Percentiles rank a stretch among this genome's conserved stretches.
These are phyloP conservation scores for Apiotrichum gracile DNA, from an alignment of 1,284 basidiomycete species.

Conservation along the genomic window DNA sequence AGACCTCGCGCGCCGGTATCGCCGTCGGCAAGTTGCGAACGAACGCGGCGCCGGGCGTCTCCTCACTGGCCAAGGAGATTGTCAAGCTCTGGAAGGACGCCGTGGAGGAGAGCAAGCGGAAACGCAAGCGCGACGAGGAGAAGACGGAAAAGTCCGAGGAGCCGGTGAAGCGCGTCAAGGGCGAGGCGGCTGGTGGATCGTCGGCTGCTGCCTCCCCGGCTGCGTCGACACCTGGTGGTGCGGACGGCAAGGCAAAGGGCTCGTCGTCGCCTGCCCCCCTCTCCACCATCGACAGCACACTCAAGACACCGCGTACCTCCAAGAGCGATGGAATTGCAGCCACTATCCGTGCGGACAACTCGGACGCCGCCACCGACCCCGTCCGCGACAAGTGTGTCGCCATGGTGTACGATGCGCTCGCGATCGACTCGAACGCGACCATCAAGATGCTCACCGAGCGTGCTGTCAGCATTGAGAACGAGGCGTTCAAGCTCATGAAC, in stretches of 20 bases:
- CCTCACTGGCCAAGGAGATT: slow-evolving; percentile 83
- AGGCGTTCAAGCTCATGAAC: slow-evolving; percentile 40
- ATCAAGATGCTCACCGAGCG: slow-evolving; percentile 45
- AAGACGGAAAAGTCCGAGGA: slow-evolving; percentile 24
- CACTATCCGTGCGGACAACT: slow-evolving; percentile 28
- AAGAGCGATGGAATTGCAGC: slow-evolving; percentile 62
- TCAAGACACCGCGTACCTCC: slow-evolving; percentile 54
- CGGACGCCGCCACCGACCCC: slow-evolving; percentile 55
- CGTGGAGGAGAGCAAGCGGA: slow-evolving; percentile 69
- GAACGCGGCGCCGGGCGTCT: slow-evolving; percentile 64
- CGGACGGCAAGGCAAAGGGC: slow-evolving; percentile 1
- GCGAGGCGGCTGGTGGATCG: slow-evolving; percentile 14
- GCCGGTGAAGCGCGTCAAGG: slow-evolving; percentile 33
- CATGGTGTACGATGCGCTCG: slow-evolving; percentile 85
- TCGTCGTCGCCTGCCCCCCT: slow-evolving; percentile 19
- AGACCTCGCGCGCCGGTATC: slow-evolving; percentile 74
- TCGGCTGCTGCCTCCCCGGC: slow-evolving; percentile 5
- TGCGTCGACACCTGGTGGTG: slow-evolving; percentile 1
- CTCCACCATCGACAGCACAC: slow-evolving; percentile 49
- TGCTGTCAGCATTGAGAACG: slow-evolving; percentile 48
- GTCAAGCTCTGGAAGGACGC: slow-evolving; percentile 87
- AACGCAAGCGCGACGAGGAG: slow-evolving; percentile 32
- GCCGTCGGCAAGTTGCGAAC: slow-evolving; percentile 85
- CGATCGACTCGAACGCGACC: slow-evolving; percentile 65
- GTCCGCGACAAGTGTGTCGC: slow-evolving; percentile 79